Evolutionary conservation across 495 filamentous ascomycete species (phyloP).

Genomic region (Beverwykella pulmonaria): DNA sequence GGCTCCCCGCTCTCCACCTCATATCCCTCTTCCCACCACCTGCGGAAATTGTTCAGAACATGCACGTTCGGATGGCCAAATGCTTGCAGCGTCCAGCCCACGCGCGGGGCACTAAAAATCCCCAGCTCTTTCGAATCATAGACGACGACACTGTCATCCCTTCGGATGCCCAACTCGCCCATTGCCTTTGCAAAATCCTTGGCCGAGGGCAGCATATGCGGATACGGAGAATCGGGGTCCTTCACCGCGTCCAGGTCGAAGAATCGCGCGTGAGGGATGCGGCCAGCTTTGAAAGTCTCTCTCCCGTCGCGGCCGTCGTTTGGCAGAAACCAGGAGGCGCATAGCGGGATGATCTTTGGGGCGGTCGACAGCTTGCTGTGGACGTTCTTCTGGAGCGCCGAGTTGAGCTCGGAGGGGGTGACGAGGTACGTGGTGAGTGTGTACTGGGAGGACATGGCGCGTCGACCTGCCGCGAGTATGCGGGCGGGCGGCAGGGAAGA

Average conservation of each 20-base stretch:
- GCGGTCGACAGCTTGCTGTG: slow-evolving; percentile 72
- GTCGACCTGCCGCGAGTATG: neutral
- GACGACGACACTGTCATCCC: slow-evolving; percentile 86
- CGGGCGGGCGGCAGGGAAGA: slow-evolving; percentile 7
- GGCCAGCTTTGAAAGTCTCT: slow-evolving; percentile 71
- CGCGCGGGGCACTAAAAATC: slow-evolving; percentile 90
- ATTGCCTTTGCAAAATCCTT: slow-evolving; percentile 83
- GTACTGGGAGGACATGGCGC: slow-evolving; percentile 50
- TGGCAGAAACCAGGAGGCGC: slow-evolving; percentile 93
- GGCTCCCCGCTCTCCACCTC: slow-evolving; percentile 77
- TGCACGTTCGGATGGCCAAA: slow-evolving; percentile 92
- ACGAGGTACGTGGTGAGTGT: slow-evolving; percentile 78
- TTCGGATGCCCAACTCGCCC: slow-evolving; percentile 79
- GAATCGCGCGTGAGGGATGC: slow-evolving; percentile 88
- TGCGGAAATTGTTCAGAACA: slow-evolving; percentile 88
- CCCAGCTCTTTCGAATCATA: slow-evolving; percentile 88
- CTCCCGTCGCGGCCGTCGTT: slow-evolving; percentile 83
- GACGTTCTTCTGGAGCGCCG: slow-evolving; percentile 76
- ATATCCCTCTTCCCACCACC: slow-evolving; percentile 80
- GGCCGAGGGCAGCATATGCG: slow-evolving; percentile 90
- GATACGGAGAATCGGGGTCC: slow-evolving; percentile 83
- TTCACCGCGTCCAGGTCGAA: slow-evolving; percentile 93
- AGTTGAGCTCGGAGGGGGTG: slow-evolving; percentile 76
- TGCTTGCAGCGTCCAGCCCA: slow-evolving; percentile 86
- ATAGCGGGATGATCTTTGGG: slow-evolving; percentile 82